Conservation (phyloP, 2,329 filamentous ascomycete genomes). For the Fusarium robinianum region DNA sequence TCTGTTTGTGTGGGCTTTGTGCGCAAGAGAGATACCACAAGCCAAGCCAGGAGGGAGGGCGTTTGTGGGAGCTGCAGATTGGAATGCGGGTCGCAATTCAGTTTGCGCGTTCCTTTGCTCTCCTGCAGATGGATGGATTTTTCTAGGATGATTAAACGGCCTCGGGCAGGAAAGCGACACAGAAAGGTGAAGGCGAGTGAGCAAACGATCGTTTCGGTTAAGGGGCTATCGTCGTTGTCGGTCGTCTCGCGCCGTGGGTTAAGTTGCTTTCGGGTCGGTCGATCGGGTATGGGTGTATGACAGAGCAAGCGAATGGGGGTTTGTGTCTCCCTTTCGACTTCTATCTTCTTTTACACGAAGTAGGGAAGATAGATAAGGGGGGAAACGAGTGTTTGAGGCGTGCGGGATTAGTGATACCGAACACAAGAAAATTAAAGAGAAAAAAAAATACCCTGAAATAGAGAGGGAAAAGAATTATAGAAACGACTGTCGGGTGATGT, state of each 20-base stretch:
- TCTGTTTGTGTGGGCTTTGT: slow-evolving; percentile 11
- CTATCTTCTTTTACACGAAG: neutral
- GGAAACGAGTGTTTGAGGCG: neutral
- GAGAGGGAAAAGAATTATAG: slow-evolving; percentile 27
- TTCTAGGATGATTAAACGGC: slow-evolving; percentile 4
- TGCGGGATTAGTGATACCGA: too few relatives aligned
- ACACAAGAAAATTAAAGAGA: slow-evolving; percentile 14
- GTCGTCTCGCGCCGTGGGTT: slow-evolving; percentile 12
- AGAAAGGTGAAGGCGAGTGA: slow-evolving; percentile 2
- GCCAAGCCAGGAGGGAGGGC: neutral
- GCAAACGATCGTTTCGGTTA: too few relatives aligned
- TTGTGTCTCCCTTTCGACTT: slow-evolving; percentile 21
- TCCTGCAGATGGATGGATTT: too few relatives aligned
- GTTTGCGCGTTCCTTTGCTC: slow-evolving; percentile 25
- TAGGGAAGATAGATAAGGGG: slow-evolving; percentile 2
- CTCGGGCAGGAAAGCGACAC: too few relatives aligned
- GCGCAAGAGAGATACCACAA: slow-evolving; percentile 1
- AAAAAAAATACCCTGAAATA: slow-evolving; percentile 16
- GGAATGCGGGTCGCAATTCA: slow-evolving; percentile 26
- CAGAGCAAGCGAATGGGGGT: slow-evolving; percentile 24
- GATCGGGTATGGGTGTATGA: slow-evolving; percentile 25
- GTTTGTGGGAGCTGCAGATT: slow-evolving; percentile 6
- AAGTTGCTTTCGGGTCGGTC: slow-evolving; percentile 15
- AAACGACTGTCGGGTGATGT: slow-evolving; percentile 25
- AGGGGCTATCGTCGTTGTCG: too few relatives aligned